phyloP scores from a whole-genome alignment of 78 protist species.

The slime mould (Dictyostelium discoideum) region dicty_2.7 NC_007089.4:5162501-5163000 shows the following conservation, averaged over 20 bases:
- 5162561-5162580: conserved; percentile 99
- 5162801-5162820: conserved; percentile 77
- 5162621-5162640: conserved; percentile 99
- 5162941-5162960: background rate
- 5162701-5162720: conserved; percentile 97
- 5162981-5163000: background rate
- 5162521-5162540: conserved; percentile 99
- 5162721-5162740: conserved; percentile 98
- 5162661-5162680: conserved; percentile 98
- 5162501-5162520: conserved; percentile 99
- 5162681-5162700: conserved; percentile 96
- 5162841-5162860: background rate
- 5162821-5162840: conserved; percentile 60
- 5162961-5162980: background rate
- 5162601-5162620: conserved; percentile 97
- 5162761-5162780: conserved; percentile 93
- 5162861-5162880: conserved; percentile 21
- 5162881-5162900: background rate
- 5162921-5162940: too few relatives aligned
- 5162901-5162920: background rate
- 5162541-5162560: conserved; percentile 99
- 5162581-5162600: conserved; percentile 99
- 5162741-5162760: conserved; percentile 95
- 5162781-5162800: conserved; percentile 85
- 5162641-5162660: conserved; percentile 99